A percentile compares a stretch with the other conserved stretches of the same genome.
phyloP scores from a whole-genome alignment of 2,329 filamentous ascomycete species.

The Pseudogymnoascus sp. region DNA sequence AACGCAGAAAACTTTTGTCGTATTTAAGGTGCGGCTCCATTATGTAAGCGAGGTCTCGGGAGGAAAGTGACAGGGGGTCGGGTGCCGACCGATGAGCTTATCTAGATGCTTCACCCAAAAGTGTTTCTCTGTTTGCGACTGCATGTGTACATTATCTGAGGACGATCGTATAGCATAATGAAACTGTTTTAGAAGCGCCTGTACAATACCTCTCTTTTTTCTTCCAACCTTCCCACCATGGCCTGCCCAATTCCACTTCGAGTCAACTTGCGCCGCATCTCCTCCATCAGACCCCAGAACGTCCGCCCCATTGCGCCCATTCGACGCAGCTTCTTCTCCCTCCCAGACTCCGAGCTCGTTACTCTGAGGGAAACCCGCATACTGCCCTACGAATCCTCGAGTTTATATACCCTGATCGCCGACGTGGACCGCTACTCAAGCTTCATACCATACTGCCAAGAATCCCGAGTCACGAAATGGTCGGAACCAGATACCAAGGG shows the following conservation, averaged over 20 bases:
- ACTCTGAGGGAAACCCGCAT: conserved; percentile 65
- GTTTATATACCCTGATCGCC: conserved; percentile 79
- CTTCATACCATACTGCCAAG: conserved; percentile 89
- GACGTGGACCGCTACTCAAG: conserved; percentile 75
- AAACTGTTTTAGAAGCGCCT: neutral
- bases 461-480: conserved; percentile 70
- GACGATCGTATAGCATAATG: conserved; percentile 1
- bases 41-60: neutral
- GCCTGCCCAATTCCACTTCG: neutral
- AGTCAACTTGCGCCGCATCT: neutral
- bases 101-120: neutral
- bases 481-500: conserved; percentile 44
- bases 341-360: conserved; percentile 41
- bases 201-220: conserved; percentile 3
- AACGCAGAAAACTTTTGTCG: neutral
- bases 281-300: neutral
- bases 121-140: neutral
- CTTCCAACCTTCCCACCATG: neutral
- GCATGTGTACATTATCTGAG: neutral
- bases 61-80: neutral
- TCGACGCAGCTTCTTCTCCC: conserved; percentile 38
- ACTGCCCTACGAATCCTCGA: conserved; percentile 63
- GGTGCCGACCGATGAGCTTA: neutral
- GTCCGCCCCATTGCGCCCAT: neutral
- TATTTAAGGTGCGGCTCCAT: conserved; percentile 9